phyloP scores from a whole-genome alignment of 495 filamentous ascomycete species.

The Aspergillus saccharolyticus region DNA sequence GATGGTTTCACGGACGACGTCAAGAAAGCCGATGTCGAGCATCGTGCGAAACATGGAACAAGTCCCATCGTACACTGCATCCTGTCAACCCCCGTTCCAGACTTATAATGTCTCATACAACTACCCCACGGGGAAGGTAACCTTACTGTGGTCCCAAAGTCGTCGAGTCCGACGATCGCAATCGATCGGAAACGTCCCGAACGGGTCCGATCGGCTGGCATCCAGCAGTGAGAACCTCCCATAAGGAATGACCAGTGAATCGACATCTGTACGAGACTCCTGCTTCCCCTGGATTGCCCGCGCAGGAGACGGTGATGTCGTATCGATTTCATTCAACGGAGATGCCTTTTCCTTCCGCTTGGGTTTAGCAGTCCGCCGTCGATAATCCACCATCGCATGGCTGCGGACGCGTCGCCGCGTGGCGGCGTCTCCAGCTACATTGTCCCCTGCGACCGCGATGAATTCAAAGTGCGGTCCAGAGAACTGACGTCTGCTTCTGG shows the following conservation, averaged over 20 bases:
- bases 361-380: not conserved
- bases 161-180: not conserved
- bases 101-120: no score
- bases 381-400: conserved; percentile 5
- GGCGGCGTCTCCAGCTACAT: not conserved
- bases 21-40: not conserved
- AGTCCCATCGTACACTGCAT: not conserved
- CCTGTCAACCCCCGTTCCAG: no score
- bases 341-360: not conserved
- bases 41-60: not conserved
- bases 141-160: conserved; percentile 3
- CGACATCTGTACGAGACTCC: no score
- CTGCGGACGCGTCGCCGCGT: not conserved
- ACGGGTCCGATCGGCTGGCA: conserved; percentile 1
- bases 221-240: not conserved
- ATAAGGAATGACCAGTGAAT: not conserved
- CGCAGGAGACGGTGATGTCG: not conserved
- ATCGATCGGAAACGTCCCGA: not conserved
- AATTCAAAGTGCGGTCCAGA: not conserved
- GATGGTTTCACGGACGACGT: conserved; percentile 1
- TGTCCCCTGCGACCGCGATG: not conserved
- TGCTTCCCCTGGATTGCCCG: no score
- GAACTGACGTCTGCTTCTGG: no score
- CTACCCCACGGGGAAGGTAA: no score
- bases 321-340: not conserved